Conservation (phyloP, 495 filamentous ascomycete species). For the Cercophora newfieldiana region DNA sequence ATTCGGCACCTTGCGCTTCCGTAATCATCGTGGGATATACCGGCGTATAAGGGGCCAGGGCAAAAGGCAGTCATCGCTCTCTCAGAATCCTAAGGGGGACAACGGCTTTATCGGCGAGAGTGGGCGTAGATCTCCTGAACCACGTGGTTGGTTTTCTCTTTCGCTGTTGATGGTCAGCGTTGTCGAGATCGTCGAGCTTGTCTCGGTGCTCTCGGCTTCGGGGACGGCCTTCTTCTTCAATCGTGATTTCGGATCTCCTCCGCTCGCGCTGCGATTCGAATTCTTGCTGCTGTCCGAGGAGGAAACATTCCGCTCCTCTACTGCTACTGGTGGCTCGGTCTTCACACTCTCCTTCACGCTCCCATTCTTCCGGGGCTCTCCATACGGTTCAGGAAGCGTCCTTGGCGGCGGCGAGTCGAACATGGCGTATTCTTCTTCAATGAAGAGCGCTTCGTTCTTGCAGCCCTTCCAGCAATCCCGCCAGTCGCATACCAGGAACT, state of each 20-base stretch:
- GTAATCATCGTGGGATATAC: conserved; percentile 5
- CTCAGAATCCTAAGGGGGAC: conserved; percentile 63
- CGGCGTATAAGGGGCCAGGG: not conserved
- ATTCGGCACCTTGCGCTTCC: not conserved
- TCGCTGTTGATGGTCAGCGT: conserved; percentile 46
- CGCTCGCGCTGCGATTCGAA: conserved; percentile 23
- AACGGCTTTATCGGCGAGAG: conserved; percentile 73
- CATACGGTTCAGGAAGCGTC: conserved; percentile 21
- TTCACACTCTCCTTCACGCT: conserved; percentile 13
- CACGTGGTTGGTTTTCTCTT: conserved; percentile 36
- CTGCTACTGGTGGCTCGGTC: conserved; percentile 20
- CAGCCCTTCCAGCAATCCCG: conserved; percentile 93
- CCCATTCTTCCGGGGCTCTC: conserved; percentile 8
- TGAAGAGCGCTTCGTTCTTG: conserved; percentile 80
- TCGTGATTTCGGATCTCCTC: conserved; percentile 28
- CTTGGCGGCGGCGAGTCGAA: conserved; percentile 54
- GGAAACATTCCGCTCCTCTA: conserved; percentile 61
- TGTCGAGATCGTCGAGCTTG: conserved; percentile 40
- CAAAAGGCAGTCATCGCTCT: not conserved
- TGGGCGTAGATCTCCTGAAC: conserved; percentile 45
- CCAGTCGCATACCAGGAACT: conserved; percentile 90
- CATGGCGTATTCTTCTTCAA: conserved; percentile 68
- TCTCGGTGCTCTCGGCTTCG: conserved; percentile 33
- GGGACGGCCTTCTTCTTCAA: conserved; percentile 41
- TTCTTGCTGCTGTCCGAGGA: conserved; percentile 60